Evolutionary conservation across 1,284 basidiomycete genomes (phyloP), one percentile per base, ranked within the genome.

Genomic region (Marasmius fiardii): DNA sequence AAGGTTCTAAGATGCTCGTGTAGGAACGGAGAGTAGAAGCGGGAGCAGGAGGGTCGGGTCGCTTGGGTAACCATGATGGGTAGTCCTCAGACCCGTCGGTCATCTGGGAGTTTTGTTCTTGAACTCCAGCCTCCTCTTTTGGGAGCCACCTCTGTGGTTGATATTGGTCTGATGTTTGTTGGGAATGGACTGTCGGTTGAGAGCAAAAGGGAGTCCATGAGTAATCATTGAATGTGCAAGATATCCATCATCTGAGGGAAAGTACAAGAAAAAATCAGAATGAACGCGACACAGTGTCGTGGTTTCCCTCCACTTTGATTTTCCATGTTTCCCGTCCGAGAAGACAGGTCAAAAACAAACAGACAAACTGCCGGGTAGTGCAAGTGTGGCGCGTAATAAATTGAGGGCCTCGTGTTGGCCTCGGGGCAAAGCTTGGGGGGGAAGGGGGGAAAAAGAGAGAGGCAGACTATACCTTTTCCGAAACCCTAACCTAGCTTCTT

Each of bases 31-130:
- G 71, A 2, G 87, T 89, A 10, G 86, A 88, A 3, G 79, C 80
- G 2, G 89, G 90, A 14, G 81, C 81, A 1, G 89, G 89, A 1
- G 81, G 86, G 18, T 83, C 83, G 4, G 90, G 89, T n/a, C 89
- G 79, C 58, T 75, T 82, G 14, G 89, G 89, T 2, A 92, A 82
- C 89, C 90, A 92, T 31, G 86, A 85, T 2, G 89, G 89, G 65
- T 92, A 92, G 21, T 83, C 82, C 62, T 88, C 86, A 7, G 83
- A 86, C 57, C 77, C 74, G 62, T 74, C 74, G 37, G 78, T 58
- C 56, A 60, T 56, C 23, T 52, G 47, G 35, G 50, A 28, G 5
- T 48, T 55, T 34, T 47, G 34, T 48, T 58, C 58, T 21, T 12
- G 24, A 24, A 54, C 45, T 5, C 31, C 16, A 47, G 51, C 51